Conservation (phyloP, 306 rosid species). For the Begonia peltatifolia region DNA sequence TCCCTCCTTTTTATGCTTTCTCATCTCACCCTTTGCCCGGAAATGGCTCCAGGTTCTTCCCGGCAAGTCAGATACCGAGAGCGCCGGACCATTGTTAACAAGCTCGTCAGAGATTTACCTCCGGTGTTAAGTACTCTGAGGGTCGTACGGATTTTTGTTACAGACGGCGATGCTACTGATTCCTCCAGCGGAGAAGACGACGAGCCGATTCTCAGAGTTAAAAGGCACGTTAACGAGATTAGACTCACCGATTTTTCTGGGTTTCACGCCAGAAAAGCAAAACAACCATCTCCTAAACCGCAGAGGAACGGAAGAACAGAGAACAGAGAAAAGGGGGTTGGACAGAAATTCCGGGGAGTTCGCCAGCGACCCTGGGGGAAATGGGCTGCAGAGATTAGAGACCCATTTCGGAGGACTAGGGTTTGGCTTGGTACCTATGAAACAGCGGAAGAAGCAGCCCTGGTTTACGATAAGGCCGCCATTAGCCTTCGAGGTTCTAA, state of each 20-base stretch:
- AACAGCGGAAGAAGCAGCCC: conserved; percentile 48
- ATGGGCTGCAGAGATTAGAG: conserved; percentile 56
- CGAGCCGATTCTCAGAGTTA: conserved; percentile 10
- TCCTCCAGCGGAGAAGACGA: conserved; percentile 40
- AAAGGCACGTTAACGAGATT: conserved; percentile 25
- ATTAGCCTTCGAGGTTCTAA: conserved; percentile 30
- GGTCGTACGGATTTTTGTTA: conserved; percentile 27
- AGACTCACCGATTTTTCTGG: conserved; percentile 14
- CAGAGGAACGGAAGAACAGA: neutral
- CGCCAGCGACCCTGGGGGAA: conserved; percentile 38
- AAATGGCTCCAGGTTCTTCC: neutral
- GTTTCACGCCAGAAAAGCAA: neutral
- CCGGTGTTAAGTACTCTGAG: conserved; percentile 1
- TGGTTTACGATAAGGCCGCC: conserved; percentile 47
- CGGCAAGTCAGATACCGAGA: conserved; percentile 11
- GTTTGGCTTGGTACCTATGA: conserved; percentile 51
- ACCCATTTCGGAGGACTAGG: conserved; percentile 18
- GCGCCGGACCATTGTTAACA: conserved; percentile 15
- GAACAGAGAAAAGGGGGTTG: neutral
- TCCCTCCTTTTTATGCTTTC: neutral
- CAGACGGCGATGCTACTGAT: conserved; percentile 40
- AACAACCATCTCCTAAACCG: conserved; percentile 1
- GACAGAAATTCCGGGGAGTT: conserved; percentile 31
- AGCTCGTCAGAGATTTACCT: neutral
- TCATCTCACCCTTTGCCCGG: neutral